Evolutionary conservation across 257 asterid species (phyloP), one percentile per base, ranked within the genome.

Genomic region (Nyctanthes arbortristis): DNA sequence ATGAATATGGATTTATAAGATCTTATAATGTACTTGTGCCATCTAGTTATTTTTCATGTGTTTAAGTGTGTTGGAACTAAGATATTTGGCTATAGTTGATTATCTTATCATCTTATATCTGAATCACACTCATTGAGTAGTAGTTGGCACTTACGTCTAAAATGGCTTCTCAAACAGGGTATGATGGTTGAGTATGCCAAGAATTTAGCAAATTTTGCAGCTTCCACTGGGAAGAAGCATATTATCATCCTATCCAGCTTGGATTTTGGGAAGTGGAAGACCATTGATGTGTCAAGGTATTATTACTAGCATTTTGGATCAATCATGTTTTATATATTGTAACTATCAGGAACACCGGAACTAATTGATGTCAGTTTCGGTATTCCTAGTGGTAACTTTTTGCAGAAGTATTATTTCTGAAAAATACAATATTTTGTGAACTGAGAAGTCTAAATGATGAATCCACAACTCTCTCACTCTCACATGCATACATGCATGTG

Each of bases 261-360:
- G 88, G 99, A 91, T 76, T 93, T 93, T 63, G 93, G 88, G 82
- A 87, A 84, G 54, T 93, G 96, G 96, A 84, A 67, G 55, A 82
- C 74, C 67, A 80, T 93, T 39, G 96, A 91, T 76, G 77, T 91
- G 91, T 87, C 96, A 31, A 83, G 97, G 99, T 93, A 80, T 69
- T 36, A 27, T 24, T 40, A 24, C 56, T 43, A 34, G 25, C 16
- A 52, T 28, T 56, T 47, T 1, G 11, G 7, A 3, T 52, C 8
- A n/a, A n/a, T n/a, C n/a, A n/a, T n/a, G n/a, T n/a, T n/a, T n/a
- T n/a, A n/a, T 52, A 52, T 52, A 4, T 22, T 2, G 31, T 22
- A n/a, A n/a, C n/a, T n/a, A n/a, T n/a, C n/a, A n/a, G n/a, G n/a
- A n/a, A n/a, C n/a, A n/a, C n/a, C n/a, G n/a, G n/a, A n/a, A n/a